phyloP scores from a whole-genome alignment of 176 grass and related monocot species.

The Calamus simplicifolius region DNA sequence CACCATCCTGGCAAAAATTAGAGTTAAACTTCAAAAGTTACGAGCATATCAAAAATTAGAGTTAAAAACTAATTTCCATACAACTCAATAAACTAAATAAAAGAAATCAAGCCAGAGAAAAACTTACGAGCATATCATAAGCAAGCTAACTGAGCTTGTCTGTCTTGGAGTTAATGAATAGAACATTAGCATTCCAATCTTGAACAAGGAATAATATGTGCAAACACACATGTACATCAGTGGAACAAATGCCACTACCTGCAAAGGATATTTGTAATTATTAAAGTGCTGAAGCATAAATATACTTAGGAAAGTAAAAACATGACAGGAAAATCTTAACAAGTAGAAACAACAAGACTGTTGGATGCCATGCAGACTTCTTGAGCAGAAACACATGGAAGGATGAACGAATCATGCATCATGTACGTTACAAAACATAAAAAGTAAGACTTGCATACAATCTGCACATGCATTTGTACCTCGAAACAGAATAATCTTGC shows the following conservation, averaged over 20 bases:
- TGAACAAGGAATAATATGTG: constrained; percentile 98
- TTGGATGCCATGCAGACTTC: too few relatives aligned
- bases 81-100: constrained; percentile 2
- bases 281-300: too few relatives aligned
- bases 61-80: neutral
- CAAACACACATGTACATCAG: constrained; percentile 99
- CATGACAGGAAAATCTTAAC: too few relatives aligned
- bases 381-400: too few relatives aligned
- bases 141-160: constrained; percentile 94
- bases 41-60: constrained; percentile 42
- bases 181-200: constrained; percentile 99
- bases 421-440: too few relatives aligned
- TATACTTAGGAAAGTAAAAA: too few relatives aligned
- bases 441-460: too few relatives aligned
- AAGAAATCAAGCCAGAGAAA: constrained; percentile 5
- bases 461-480: too few relatives aligned
- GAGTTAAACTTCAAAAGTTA: constrained; percentile 9
- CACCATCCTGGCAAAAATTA: constrained; percentile 81
- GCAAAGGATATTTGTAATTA: constrained; percentile 7
- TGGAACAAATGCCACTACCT: constrained; percentile 93
- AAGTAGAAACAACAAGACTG: too few relatives aligned
- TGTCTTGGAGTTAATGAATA: constrained; percentile 95
- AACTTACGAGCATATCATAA: constrained; percentile 99
- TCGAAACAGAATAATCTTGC: too few relatives aligned
- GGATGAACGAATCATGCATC: too few relatives aligned